phyloP scores from a whole-genome alignment of 192 early-diverging fungal genomes.

The Thoreauomyces humboldtii region DNA sequence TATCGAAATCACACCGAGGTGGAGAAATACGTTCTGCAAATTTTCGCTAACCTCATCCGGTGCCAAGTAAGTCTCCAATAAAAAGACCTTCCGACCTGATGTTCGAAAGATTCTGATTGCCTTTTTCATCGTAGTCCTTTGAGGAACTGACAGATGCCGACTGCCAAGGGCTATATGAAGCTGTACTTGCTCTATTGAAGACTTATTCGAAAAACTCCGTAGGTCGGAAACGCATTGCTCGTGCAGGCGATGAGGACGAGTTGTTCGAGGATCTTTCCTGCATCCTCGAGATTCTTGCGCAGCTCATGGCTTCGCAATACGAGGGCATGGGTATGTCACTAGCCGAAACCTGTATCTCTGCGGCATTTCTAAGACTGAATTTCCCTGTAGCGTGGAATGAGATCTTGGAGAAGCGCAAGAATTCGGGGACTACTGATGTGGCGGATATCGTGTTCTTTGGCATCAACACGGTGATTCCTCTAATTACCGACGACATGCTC shows the following conservation, averaged over 20 bases:
- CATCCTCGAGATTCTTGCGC: conserved; percentile 57
- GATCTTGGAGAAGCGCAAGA: conserved; percentile 29
- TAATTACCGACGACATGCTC: conserved; percentile 71
- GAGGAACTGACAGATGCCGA: conserved; percentile 32
- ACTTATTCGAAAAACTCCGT: conserved; percentile 55
- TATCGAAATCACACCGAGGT: conserved; percentile 68
- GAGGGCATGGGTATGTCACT: conserved; percentile 51
- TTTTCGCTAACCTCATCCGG: conserved; percentile 55
- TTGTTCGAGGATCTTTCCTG: conserved; percentile 62
- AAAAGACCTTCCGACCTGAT: not conserved
- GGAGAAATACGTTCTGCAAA: conserved; percentile 56
- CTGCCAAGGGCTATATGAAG: conserved; percentile 25
- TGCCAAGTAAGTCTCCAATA: conserved; percentile 25
- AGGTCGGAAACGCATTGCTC: conserved; percentile 41
- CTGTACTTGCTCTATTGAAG: conserved; percentile 50
- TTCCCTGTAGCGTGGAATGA: conserved; percentile 19
- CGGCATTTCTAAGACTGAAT: not conserved
- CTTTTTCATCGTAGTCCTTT: conserved; percentile 23
- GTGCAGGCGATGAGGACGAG: conserved; percentile 62
- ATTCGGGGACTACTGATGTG: conserved; percentile 38
- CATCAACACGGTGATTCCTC: conserved; percentile 64
- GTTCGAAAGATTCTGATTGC: not conserved
- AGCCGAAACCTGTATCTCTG: not conserved
- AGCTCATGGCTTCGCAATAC: conserved; percentile 58
- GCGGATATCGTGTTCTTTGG: conserved; percentile 71